Percentiles rank a stretch among this genome's conserved stretches.
Conservation (phyloP, 352 stramenopile species). For the Phytophthora fragariaefolia region DNA sequence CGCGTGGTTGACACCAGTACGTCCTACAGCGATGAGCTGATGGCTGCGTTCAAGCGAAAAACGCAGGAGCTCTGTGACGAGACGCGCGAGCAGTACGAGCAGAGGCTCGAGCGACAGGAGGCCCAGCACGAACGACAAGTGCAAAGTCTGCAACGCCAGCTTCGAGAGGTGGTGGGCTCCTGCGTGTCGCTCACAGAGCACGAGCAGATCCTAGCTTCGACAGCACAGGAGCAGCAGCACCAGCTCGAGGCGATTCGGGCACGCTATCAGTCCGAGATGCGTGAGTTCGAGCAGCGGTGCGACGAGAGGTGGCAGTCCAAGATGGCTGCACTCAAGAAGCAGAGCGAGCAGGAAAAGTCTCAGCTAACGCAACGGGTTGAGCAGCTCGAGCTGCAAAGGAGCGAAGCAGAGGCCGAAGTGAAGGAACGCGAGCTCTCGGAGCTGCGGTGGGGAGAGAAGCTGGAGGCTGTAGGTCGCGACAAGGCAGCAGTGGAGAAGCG, state of each 20-base stretch:
- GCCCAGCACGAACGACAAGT: slow-evolving; percentile 52
- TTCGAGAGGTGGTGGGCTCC: slow-evolving; percentile 53
- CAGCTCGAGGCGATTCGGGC: slow-evolving; percentile 34
- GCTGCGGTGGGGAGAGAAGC: slow-evolving; percentile 19
- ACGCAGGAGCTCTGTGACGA: slow-evolving; percentile 59
- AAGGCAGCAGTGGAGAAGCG: slow-evolving; percentile 30
- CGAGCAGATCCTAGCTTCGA: slow-evolving; percentile 44
- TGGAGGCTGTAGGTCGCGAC: slow-evolving; percentile 8
- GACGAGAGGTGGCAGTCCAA: slow-evolving; percentile 37
- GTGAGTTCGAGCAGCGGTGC: slow-evolving; percentile 31
- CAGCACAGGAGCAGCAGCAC: slow-evolving; percentile 25
- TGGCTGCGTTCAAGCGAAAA: slow-evolving; percentile 48
- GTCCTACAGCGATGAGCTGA: slow-evolving; percentile 24
- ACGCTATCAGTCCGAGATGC: slow-evolving; percentile 36
- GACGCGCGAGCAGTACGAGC: slow-evolving; percentile 61
- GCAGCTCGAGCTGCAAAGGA: slow-evolving; percentile 49
- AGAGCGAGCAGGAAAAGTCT: slow-evolving; percentile 20
- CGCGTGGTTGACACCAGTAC: neutral
- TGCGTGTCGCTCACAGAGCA: slow-evolving; percentile 64
- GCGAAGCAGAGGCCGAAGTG: slow-evolving; percentile 23
- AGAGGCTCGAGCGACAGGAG: slow-evolving; percentile 53
- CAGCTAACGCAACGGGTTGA: slow-evolving; percentile 40
- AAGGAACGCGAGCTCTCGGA: slow-evolving; percentile 29
- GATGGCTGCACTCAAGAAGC: slow-evolving; percentile 19
- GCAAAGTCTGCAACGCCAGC: slow-evolving; percentile 42